Conservation (phyloP, 805 yeast species). For the Yueomyces sinensis region DNA sequence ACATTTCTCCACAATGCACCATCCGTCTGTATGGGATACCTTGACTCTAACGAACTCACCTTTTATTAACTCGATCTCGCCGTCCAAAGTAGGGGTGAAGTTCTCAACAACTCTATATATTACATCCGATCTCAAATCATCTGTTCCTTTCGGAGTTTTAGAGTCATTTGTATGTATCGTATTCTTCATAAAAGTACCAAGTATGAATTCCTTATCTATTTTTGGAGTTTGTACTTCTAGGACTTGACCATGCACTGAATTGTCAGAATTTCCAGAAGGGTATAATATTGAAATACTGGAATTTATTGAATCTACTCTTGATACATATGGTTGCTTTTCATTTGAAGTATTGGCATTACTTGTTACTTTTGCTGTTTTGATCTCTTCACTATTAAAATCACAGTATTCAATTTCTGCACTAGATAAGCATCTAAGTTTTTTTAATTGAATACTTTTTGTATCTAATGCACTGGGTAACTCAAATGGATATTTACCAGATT, state of each 20-base stretch:
- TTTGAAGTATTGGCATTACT: no score
- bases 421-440: conserved; percentile 2
- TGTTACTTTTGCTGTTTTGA: no score
- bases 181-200: no score
- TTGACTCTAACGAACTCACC: conserved; percentile 26
- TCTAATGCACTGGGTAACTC: conserved; percentile 3
- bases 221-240: conserved; percentile 12
- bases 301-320: no score
- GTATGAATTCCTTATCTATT: no score
- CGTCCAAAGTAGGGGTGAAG: conserved; percentile 24
- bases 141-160: background rate
- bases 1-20: conserved; percentile 31
- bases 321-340: no score
- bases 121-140: conserved; percentile 2
- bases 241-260: conserved; percentile 4
- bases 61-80: conserved; percentile 21
- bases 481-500: no score
- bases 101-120: conserved; percentile 11
- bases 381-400: conserved; percentile 11
- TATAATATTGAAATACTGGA: no score
- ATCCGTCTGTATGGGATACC: conserved; percentile 32
- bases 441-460: conserved; percentile 16
- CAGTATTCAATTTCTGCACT: conserved; percentile 14
- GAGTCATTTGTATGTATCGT: background rate
- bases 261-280: background rate